Evolutionary conservation across 1,284 basidiomycete genomes (phyloP).

Genomic region (Malassezia vespertilionis): DNA sequence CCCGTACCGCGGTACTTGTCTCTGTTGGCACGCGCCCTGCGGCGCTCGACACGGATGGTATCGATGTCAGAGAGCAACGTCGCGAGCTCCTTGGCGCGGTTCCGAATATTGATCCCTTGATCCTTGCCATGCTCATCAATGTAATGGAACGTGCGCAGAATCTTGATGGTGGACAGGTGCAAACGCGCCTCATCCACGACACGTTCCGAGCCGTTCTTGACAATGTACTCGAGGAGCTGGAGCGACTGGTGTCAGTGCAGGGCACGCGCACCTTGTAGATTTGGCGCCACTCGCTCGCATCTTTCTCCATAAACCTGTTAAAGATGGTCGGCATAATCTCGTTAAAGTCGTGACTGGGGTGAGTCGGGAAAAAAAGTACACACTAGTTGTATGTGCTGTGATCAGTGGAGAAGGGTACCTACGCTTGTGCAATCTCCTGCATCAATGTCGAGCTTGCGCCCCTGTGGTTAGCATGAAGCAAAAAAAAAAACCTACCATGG

Average conservation of each 20-base stretch:
- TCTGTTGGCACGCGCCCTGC: slow-evolving; percentile 86
- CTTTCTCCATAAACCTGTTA: slow-evolving; percentile 69
- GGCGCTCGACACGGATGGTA: slow-evolving; percentile 71
- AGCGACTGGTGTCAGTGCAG: slow-evolving; percentile 89
- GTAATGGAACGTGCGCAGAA: slow-evolving; percentile 95
- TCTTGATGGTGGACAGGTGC: slow-evolving; percentile 89
- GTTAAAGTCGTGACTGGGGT: slow-evolving; percentile 76
- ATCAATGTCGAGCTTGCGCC: slow-evolving; percentile 95
- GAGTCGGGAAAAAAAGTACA: slow-evolving; percentile 43
- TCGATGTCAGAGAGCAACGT: slow-evolving; percentile 83
- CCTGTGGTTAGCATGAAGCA: no score
- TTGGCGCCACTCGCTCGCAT: slow-evolving; percentile 93
- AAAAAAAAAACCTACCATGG: slow-evolving; percentile 72
- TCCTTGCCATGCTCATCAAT: slow-evolving; percentile 98
- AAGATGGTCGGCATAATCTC: slow-evolving; percentile 99
- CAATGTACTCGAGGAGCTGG: slow-evolving; percentile 83
- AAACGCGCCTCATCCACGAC: slow-evolving; percentile 94
- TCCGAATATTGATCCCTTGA: slow-evolving; percentile 94
- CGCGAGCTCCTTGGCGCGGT: slow-evolving; percentile 81
- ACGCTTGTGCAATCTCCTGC: slow-evolving; percentile 89
- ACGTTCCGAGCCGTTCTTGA: slow-evolving; percentile 96
- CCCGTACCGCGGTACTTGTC: slow-evolving; percentile 80
- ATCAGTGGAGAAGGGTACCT: not conserved
- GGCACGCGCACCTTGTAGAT: slow-evolving; percentile 96
- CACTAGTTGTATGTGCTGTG: slow-evolving; percentile 74